Evolutionary conservation across 1,284 basidiomycete genomes (phyloP), one percentile per base, ranked within the genome.

Genomic region (Ceratobasidium sp.): DNA sequence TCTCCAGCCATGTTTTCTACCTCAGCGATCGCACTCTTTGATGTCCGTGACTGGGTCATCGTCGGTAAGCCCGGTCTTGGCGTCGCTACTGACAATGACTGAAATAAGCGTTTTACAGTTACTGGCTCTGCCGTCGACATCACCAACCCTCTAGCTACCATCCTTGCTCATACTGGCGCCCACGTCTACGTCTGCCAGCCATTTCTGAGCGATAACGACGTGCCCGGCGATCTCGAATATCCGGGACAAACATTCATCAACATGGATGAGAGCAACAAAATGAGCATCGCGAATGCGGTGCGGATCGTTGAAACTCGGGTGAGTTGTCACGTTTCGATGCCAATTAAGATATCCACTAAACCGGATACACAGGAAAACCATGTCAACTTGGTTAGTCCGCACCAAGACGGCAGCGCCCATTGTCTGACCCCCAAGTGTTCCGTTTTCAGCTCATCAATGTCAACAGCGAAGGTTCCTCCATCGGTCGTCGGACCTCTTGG

Each of bases 151-250:
- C 29, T 71, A 29, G 68, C 68, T 24, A 11, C 39, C 24, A 59
- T 59, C 16, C 68, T 71, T 13, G 37, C 68, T 7, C 68, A 59
- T 14, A 34, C 68, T 2, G 68, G 68, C 5, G 68, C 68, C 19
- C 68, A 59, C 22, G 56, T 71, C 8, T 71, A 71, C 41, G 68
- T 71, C 39, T 71, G 68, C 22, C 68, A 71, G 43, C 68, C 68
- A 19, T 71, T 59, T 54, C 41, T 71, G 54, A 71, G 68, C 43
- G 68, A 71, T 31, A 71, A 71, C 54, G 68, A 71, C 46, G 54
- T 71, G 7, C 68, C 68, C 41, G 53, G 54, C 37, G 68, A 71
- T 43, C 53, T 29, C 22, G 41, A 71, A 71, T 59, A 48, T 49
- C 54, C 68, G 41, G 54, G 68, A 54, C 68, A 59, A 43, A 59